phyloP scores from a whole-genome alignment of 257 asterid genomes.

The Solanum phureja region DNA sequence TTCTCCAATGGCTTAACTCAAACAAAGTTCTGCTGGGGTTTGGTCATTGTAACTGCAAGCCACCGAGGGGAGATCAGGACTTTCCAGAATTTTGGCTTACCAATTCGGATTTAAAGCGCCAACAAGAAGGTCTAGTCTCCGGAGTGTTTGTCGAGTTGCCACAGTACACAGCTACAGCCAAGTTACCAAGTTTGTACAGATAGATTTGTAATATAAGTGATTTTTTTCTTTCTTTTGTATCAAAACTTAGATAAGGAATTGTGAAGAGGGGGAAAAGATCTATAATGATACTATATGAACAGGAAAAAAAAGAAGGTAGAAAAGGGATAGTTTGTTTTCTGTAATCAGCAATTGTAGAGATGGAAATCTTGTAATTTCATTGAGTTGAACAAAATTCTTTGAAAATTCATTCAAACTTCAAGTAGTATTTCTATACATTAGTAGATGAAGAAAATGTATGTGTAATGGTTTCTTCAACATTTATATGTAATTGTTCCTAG shows the following conservation, averaged over 20 bases:
- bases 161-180: not conserved
- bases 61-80: slow-evolving; percentile 13
- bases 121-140: not conserved
- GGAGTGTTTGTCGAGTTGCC: not conserved
- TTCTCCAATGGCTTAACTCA: not conserved
- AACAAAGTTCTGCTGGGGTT: slow-evolving; percentile 7
- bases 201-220: slow-evolving; percentile 3
- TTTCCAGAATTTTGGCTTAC: slow-evolving; percentile 20
- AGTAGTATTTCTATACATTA: not conserved
- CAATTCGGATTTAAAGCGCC: slow-evolving; percentile 6
- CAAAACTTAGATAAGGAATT: not conserved
- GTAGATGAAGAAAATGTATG: not conserved
- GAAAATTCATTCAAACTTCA: not conserved
- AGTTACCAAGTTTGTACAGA: slow-evolving; percentile 3
- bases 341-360: slow-evolving; percentile 7
- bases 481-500: not conserved
- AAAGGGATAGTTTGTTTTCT: not conserved
- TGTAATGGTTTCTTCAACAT: not conserved
- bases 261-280: not conserved
- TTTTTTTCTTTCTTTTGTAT: not conserved
- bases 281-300: not conserved
- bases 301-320: not conserved
- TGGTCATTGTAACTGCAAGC: slow-evolving; percentile 19
- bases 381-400: not conserved
- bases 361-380: not conserved